Base-by-base conservation (phyloP, 1,139 yeast species). In the Debaryomycetaceae sp. region DNA sequence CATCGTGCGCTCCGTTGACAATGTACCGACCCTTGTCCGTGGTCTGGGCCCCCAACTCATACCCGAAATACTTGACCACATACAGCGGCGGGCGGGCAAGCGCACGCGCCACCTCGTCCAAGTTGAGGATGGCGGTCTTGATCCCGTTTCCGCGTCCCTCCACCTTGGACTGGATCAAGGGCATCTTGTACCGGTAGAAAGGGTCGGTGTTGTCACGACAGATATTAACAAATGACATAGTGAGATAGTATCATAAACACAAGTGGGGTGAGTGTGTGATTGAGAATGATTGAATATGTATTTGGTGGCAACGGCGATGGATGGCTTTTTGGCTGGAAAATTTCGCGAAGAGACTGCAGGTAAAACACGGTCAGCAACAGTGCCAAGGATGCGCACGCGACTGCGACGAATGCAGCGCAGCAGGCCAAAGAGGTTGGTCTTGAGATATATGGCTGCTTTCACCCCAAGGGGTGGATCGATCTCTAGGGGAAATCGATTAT, bases 121-220 rank as follows among this genome's bases (percentile, higher is more conserved):
- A 78, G 61, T 91, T 93, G 44, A 86, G 77, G 37, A 93, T 81
- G 36, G 93, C 95, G 18, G 99, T 91, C 60, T 88, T 89, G 65
- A 91, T 91, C 75, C 99, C 99, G 65, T 91, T 91, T 67, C 99
- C 99, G 59, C 96, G 78, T 59, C 98, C 98, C 67, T 91, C 98
- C 46, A 88, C 88, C 75, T 93, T 91, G 45, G 96, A 86, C 66
- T 85, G 93, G 61, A 91, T 80, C 30, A 93, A 82, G 55, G 98
- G 98, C 98, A 91, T 91, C 71, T 91, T 91, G 65, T 91, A 91
- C 68, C 98, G 95, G 77, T 93, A 91, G 62, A 91, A 91, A 32
- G 97, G 96, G 69, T 91, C 98, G 55, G 84, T 81, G 70, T 91
- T 91, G 55, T 88, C 96, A 71, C 99, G 88, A 63, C 95, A 83